Base-by-base conservation (phyloP, 306 rosid species). In the Oemleria cerasiformis region DNA sequence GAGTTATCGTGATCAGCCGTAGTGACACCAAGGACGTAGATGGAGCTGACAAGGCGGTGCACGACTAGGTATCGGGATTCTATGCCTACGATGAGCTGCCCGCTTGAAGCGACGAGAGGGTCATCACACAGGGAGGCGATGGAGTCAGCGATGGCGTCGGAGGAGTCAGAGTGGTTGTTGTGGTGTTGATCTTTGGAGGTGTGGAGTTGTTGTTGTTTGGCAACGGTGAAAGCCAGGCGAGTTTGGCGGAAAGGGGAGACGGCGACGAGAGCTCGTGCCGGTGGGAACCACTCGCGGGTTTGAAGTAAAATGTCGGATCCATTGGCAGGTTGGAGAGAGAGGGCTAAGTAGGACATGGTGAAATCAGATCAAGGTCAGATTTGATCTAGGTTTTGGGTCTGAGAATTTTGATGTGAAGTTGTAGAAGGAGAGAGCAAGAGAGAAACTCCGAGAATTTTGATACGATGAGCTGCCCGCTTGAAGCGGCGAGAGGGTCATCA, bases 211-310 rank as follows among this genome's bases (percentile, higher is more conserved):
- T 68, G 76, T 59, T 76, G 79, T 48, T 85, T 85, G 42, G 75
- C 47, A 43, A 81, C 76, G 48, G 88, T 83, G 76, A 89, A 86
- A 58, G 87, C 80, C 14, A 78, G 86, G 72, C 96, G 94, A 11
- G 94, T 89, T 14, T 92, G 96, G 62, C 96, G 96, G 78, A 92
- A 92, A 68, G 92, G 72, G 71, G 98, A 86, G 77, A 92, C 91
- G 36, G 95, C 95, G 17, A 87, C 92, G 55, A 92, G 94, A 73
- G 98, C 96, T 40, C 94, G 86, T 40, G 98, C 85, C 12, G 98
- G 95, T 5, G 96, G 95, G 81, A 92, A 92, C 95, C 98, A 92
- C 74, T 88, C 96, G n/a, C 91, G 95, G 25, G 98, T 92, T 82
- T 92, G 98, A 40, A 88, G 96, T 1, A 92, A 89, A 71, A 92